Conservation (phyloP, 2,329 filamentous ascomycete genomes). For the Ascocoryne sarcoides region DNA sequence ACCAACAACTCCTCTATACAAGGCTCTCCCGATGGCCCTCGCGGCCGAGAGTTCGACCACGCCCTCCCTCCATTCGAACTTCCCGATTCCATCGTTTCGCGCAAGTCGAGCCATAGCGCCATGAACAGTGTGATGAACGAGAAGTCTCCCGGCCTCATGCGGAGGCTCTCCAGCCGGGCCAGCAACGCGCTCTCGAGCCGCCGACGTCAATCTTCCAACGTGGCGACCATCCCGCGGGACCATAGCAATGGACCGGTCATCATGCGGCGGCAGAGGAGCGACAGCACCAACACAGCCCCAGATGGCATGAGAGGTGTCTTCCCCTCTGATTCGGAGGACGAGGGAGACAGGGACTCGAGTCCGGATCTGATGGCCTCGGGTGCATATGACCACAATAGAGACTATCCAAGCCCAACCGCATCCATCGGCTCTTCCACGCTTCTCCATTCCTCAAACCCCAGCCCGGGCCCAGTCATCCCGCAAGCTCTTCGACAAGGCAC, state of each 20-base stretch:
- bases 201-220: constrained; percentile 69
- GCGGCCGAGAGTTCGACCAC: constrained; percentile 45
- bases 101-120: constrained; percentile 51
- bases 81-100: constrained; percentile 60
- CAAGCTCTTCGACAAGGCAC: constrained; percentile 71
- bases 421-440: constrained; percentile 39
- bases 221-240: constrained; percentile 64
- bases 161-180: constrained; percentile 75
- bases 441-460: constrained; percentile 25
- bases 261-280: constrained; percentile 76
- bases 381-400: constrained; percentile 37
- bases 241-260: constrained; percentile 85
- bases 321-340: constrained; percentile 46
- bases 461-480: constrained; percentile 66
- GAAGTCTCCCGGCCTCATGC: constrained; percentile 63
- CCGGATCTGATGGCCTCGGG: constrained; percentile 42
- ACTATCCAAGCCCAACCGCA: constrained; percentile 40
- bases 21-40: constrained; percentile 55
- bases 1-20: constrained; percentile 56
- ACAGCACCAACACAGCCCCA: constrained; percentile 67
- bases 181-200: constrained; percentile 52
- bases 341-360: background rate
- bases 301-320: constrained; percentile 33
- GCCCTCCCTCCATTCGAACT: constrained; percentile 54
- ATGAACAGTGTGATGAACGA: constrained; percentile 52